Percentiles rank a stretch among this genome's conserved stretches.
phyloP scores from a whole-genome alignment of 352 stramenopile genomes.

The Phytophthora capsici region DNA sequence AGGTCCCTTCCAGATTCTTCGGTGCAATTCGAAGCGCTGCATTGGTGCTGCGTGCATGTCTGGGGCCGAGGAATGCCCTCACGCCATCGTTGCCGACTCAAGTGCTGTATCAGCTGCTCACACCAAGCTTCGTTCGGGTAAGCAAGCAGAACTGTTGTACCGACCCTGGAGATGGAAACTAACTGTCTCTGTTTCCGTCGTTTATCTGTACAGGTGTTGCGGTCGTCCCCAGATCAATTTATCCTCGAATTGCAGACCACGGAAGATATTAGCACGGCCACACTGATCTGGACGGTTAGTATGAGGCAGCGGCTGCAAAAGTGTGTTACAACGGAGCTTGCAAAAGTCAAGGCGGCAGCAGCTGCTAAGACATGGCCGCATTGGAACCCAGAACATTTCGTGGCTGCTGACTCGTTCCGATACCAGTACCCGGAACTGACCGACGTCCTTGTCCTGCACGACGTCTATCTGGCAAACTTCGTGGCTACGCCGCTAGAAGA shows the following conservation, averaged over 20 bases:
- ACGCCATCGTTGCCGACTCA: constrained; percentile 38
- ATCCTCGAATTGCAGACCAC: constrained; percentile 61
- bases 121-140: constrained; percentile 80
- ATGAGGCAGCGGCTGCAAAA: constrained; percentile 69
- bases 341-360: constrained; percentile 72
- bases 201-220: constrained; percentile 51
- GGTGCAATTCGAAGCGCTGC: constrained; percentile 62
- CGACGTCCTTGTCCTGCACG: constrained; percentile 77
- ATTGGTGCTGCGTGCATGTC: constrained; percentile 60
- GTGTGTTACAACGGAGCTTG: constrained; percentile 60
- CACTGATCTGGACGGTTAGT: constrained; percentile 76
- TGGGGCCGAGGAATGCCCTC: constrained; percentile 44
- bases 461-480: constrained; percentile 88
- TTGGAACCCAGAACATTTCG: constrained; percentile 85
- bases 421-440: constrained; percentile 84
- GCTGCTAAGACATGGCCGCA: constrained; percentile 64
- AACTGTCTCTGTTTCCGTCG: not conserved
- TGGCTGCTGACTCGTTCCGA: constrained; percentile 86
- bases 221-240: constrained; percentile 66
- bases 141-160: constrained; percentile 3
- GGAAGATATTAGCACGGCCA: constrained; percentile 69
- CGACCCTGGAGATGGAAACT: constrained; percentile 4
- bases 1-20: constrained; percentile 51
- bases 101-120: constrained; percentile 82
- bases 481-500: constrained; percentile 49